phyloP scores from a whole-genome alignment of 192 early-diverging fungal species.

The Backusella circina region DNA sequence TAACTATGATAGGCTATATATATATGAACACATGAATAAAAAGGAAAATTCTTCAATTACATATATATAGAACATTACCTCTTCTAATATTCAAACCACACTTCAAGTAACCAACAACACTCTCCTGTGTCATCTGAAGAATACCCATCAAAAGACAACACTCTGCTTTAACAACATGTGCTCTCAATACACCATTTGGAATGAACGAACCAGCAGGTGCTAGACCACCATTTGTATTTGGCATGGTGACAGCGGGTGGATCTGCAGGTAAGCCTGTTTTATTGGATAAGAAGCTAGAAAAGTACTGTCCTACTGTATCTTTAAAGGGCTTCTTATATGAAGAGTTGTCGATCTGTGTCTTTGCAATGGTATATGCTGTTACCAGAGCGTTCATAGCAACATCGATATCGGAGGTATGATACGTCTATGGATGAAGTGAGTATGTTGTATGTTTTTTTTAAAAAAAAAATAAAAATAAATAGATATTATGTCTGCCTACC shows the following conservation, averaged over 20 bases:
- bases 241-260: background rate
- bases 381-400: constrained; percentile 39
- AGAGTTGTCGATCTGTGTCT: constrained; percentile 46
- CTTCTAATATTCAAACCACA: constrained; percentile 47
- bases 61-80: constrained; percentile 32
- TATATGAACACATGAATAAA: background rate
- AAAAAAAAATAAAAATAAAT: background rate
- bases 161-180: constrained; percentile 49
- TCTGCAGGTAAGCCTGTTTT: constrained; percentile 18
- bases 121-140: constrained; percentile 46
- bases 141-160: constrained; percentile 44
- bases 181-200: constrained; percentile 49
- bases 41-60: background rate
- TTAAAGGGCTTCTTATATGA: constrained; percentile 32
- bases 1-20: constrained; percentile 49
- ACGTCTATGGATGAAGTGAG: constrained; percentile 31
- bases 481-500: constrained; percentile 5
- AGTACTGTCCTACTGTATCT: constrained; percentile 31
- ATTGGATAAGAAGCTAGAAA: constrained; percentile 34
- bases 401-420: constrained; percentile 42
- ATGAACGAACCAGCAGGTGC: constrained; percentile 26
- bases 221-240: background rate
- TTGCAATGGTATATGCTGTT: constrained; percentile 38
- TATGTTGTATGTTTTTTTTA: too few relatives aligned
- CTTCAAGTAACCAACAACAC: constrained; percentile 48